Evolutionary conservation across 768 basidiomycete genomes (phyloP), one percentile per base, ranked within the genome.

Genomic region (Chiua virens): DNA sequence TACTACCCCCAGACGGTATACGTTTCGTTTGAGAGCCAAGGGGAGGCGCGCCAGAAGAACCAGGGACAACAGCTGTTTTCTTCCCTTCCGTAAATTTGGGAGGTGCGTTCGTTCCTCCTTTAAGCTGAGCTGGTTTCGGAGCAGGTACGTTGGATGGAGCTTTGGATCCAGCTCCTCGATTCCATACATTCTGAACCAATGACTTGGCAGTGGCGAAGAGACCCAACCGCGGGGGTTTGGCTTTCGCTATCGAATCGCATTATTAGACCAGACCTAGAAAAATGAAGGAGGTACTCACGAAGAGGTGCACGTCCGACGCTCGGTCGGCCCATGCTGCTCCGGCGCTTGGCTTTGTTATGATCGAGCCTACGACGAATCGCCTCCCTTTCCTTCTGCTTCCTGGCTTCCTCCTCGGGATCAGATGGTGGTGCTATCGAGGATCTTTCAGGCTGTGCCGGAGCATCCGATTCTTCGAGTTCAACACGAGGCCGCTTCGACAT

Each of bases 121-220:
- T 49, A 27, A 51, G 18, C 17, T 47, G 52, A 37, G 54, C 48
- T 5, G 65, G 39, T 52, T 70, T 75, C 35, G 66, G 54, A 18
- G 62, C 57, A 9, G 67, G 62, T 15, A 68, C 57, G 34, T 49
- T 66, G 6, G 69, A 59, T 10, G 55, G 25, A 10, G 62, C 45
- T 44, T 63, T 73, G 17, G 64, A 61, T 8, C 65, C 65, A 15
- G 65, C 70, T 22, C 77, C 80, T 56, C 85, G 75, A 58, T 81
- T 83, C 87, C 87, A 90, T 1, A 91, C 86, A 55, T 79, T 87
- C 58, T 78, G 74, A 5, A 90, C 87, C 4, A 90, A 71, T 1
- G 80, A 79, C 64, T 88, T 90, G 8, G 89, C 83, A 20, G 76
- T 72, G 9, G 83, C 77, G 7, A 91, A 66, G 72, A 91, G 88